Evolutionary conservation across 768 basidiomycete species (phyloP), one percentile per base, ranked within the genome.

Genomic region (Tylopilus sp.): DNA sequence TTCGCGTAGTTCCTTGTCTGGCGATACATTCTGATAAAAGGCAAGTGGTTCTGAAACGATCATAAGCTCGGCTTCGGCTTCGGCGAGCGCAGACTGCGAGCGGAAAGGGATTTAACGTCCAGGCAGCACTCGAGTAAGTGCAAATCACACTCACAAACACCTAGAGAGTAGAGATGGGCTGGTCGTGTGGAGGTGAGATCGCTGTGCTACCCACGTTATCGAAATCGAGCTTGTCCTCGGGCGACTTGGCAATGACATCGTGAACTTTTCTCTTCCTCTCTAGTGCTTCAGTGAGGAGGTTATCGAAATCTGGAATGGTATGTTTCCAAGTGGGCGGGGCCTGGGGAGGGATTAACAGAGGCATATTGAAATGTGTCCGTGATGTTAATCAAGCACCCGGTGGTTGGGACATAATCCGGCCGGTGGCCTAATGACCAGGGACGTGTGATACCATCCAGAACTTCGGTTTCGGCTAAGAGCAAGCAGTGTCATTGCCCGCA

Each of bases 1-100:
- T 63, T 92, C 89, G 6, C 91, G 79, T 12, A 93, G 74, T 45
- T 78, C 81, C 64, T 90, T 83, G 46, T 76, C 73, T 0, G 83
- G 73, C 15, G 88, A 86, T 28, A 92, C 88, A 54, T 91, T 88
- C 62, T 88, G 85, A 62, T 91, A 88, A 71, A 94, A 93, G 0
- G 75, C 69, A 10, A 90, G 73, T 1, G 83, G 83, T 54, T 86
- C 85, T 3, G 73, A 68, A 30, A 72, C 64, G 8, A 64, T 55
- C 41, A 82, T 78, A 22, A 83, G 71, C 17, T 74, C 65, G 18
- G 83, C 78, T 44, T 89, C 86, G 11, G 77, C 79, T 21, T 74
- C 60, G 1, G 84, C 79, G n/a, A 91, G 79, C 10, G 76, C 71
- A 18, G 76, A 60, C 86, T 90, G 54, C 50, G 52, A 40, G 8